Evolutionary conservation across 345 rosid species (phyloP), one percentile per base, ranked within the genome.

Genomic region (Adansonia digitata): DNA sequence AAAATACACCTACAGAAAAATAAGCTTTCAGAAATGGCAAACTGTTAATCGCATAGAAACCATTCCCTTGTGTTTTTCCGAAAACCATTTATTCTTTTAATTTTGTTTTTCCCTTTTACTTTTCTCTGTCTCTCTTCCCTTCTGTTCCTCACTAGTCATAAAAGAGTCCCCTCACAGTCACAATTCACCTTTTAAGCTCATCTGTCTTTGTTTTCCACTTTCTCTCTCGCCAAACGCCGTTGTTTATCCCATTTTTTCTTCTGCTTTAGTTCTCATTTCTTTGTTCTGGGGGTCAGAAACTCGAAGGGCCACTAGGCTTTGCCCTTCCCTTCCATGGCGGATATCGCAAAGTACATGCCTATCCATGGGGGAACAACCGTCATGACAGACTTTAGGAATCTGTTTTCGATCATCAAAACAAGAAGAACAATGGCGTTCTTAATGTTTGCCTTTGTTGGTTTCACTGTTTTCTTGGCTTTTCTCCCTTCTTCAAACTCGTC

Each of bases 401-500:
- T 90, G 24, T 67, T 84, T 81, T 68, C 86, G 31, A 26, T 84
- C 49, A 77, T 85, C 72, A 87, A 84, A 83, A 85, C 89, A 26
- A 82, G 88, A 75, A 84, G 86, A 79, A 83, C 89, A 17, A 79
- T 86, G 9, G 81, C 88, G 62, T 86, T 89, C 7, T 88, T 89
- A 86, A 78, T 84, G 82, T 82, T 87, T 75, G 86, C 86, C 37
- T 89, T 93, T 67, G 88, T 91, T 48, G 87, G 74, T 69, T 87
- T 93, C 75, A 88, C 97, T 69, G 80, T 83, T 61, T 87, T 91
- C 81, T 69, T 95, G 55, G 90, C 92, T 48, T 88, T 95, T 34
- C 79, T 53, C 52, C 93, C 97, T 71, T 88, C 94, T 77, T 72
- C 92, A 0, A 82, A 83, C 74, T 83, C 86, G 1, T 84, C 88